Evolutionary conservation across 345 rosid species (phyloP), one percentile per base, ranked within the genome.

Genomic region (Clarkia xantiana): DNA sequence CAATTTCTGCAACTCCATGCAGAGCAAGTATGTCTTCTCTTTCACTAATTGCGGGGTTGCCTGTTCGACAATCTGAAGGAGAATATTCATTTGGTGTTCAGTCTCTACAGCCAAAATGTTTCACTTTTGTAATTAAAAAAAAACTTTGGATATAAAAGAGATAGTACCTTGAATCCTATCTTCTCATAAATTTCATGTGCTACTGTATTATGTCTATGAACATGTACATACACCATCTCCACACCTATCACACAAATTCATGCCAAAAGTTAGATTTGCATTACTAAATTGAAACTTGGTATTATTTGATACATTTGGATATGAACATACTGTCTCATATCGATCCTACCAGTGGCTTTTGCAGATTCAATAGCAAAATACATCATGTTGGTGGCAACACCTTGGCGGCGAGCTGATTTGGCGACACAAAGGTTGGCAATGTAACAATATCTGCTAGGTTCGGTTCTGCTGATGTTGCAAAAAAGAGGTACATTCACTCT

Each of bases 361-460:
- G 93, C 87, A 40, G 67, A 65, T 62, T 73, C 70, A 15, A 82
- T 55, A 41, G 81, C 85, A 56, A 80, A 85, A 53, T 66, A 61
- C 60, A 85, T 60, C 97, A 85, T 80, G 65, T 69, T 85, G 58
- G 70, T 73, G 15, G 86, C 97, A 60, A 85, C 74, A 38, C 95
- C 89, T 69, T 63, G 85, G 42, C 90, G 78, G 44, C 97, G 94
- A 36, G 90, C 94, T 51, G 90, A 77, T 68, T 82, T 85, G 9
- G 79, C 68, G 20, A 85, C 94, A 49, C 94, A 82, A 58, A 89
- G 65, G 74, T 89, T 89, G 57, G 76, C 71, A 42, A 85, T 72
- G 53, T 89, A 85, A 42, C 78, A 75, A 52, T 84, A 88, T 68
- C 75, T 78, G 52, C 66, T 71, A 9, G 75, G 67, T 15, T 63